Base-by-base conservation (phyloP, 2,329 filamentous ascomycete genomes). In the Botrytis byssoidea region DNA sequence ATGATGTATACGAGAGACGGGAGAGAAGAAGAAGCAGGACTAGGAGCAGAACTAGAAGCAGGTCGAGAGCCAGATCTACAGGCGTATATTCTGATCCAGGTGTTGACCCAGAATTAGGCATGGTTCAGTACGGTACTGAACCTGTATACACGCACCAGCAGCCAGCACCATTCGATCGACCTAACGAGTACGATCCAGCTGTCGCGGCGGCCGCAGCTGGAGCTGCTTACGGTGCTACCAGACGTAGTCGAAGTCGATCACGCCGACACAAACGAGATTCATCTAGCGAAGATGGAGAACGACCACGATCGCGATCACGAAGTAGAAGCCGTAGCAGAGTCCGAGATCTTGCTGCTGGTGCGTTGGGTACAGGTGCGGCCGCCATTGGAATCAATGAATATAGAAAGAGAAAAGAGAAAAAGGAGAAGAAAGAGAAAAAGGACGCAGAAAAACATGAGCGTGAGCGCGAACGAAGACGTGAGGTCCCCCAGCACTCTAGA, bases 41-140 rank as follows among this genome's bases (percentile, higher is more conserved):
- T 68, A 75, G 76, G 66, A 75, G 73, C 61, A 82, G 79, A 55
- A 55, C 71, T 72, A 81, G 75, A 81, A 81, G 79, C 71, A 74
- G 79, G 77, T 83, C 82, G 71, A 84, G 86, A 81, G 86, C 85
- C 84, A 86, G 85, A 83, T 88, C 87, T 77, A 79, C 79, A 74
- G 82, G 81, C 81, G 81, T 80, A 79, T 83, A 85, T 83, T 85
- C 85, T 78, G 85, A 86, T 81, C 83, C 83, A 80, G 83, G 82
- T 77, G 76, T 79, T 90, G 88, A 90, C 88, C 86, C 85, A 84
- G 88, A 90, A 84, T 84, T 90, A 89, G 89, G 88, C 84, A 85
- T 90, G 85, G 88, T 91, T 86, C 88, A 91, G 82, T 91, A 91
- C 84, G 89, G 89, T 78, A 85, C 84, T 80, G 85, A 86, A 77